These are phyloP conservation scores for Neonectria coccinea DNA, from an alignment of 2,329 filamentous ascomycete genomes.

Conservation along the genomic window DNA sequence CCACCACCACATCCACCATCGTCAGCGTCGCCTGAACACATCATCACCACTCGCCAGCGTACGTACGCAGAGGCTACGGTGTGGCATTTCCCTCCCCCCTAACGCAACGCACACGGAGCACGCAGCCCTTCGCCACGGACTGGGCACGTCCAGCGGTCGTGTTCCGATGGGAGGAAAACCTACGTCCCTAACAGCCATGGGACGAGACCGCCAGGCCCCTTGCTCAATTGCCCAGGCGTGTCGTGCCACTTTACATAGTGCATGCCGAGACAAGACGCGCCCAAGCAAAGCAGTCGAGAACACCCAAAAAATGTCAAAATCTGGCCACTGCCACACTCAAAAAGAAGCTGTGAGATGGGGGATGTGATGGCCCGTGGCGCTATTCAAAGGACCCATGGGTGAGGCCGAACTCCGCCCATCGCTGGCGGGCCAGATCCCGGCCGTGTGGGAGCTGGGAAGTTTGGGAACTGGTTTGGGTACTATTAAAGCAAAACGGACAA, in stretches of 20 bases:
- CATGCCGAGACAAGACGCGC: slow-evolving; percentile 12
- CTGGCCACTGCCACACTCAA: neutral
- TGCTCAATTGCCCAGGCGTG: slow-evolving; percentile 11
- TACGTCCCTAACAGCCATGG: slow-evolving; percentile 5
- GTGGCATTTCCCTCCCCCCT: neutral
- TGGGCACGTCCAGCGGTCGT: slow-evolving; percentile 13
- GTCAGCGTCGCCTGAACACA: slow-evolving; percentile 12
- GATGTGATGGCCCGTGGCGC: no score
- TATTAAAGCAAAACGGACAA: slow-evolving; percentile 1
- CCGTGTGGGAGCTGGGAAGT: slow-evolving; percentile 28
- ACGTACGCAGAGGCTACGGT: neutral
- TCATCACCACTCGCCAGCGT: slow-evolving; percentile 12
- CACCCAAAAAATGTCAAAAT: neutral
- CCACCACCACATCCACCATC: slow-evolving; percentile 18
- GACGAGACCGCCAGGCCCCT: neutral
- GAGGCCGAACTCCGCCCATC: slow-evolving; percentile 27
- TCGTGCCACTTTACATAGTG: slow-evolving; percentile 24
- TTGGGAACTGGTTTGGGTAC: slow-evolving; percentile 7
- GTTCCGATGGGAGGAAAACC: slow-evolving; percentile 15
- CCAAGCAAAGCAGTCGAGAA: neutral
- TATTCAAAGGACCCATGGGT: neutral
- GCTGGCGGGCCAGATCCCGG: slow-evolving; percentile 29
- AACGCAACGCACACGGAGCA: slow-evolving; percentile 13
- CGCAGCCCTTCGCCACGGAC: slow-evolving; percentile 19
- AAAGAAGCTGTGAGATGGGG: neutral